Evolutionary conservation across 1,139 yeast species (phyloP), one percentile per base, ranked within the genome.

Genomic region (Yamadazyma oceani): DNA sequence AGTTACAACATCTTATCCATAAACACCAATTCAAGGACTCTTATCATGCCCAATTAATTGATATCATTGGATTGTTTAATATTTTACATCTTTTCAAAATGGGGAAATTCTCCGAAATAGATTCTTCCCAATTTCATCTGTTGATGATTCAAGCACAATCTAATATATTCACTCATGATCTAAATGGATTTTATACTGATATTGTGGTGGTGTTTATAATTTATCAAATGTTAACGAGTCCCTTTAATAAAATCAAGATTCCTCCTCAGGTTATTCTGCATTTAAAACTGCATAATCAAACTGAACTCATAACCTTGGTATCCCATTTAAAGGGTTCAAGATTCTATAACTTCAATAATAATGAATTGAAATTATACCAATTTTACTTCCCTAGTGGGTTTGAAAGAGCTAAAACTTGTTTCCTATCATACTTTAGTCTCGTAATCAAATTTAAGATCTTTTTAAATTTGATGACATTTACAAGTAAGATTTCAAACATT

Each of bases 391-490:
- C 45, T 41, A 11, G n/a, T 9, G 10, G 37, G 29, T 2, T 14
- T 14, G 13, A 37, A 34, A 8, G 16, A 23, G 1, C 24, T 27
- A 2, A 17, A 19, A 13, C 22, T 4, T 43, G 17, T 4, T 43
- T 43, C 24, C 37, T 36, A 17, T 27, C 31, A 9, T 48, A 45
- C 27, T 42, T 48, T 17, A 35, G 31, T 6, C 24, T 36, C 26
- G 33, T 36, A 10, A 24, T 49, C 5, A 42, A 42, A 29, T 44
- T 42, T 32, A 49, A 48, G 26, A 36, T 43, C 35, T 49, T 49
- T 34, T 34, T 49, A 14, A 45, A 39, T 26, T 12, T 49, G n/a
- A 42, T 49, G 33, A 38, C 40, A 17, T 45, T 48, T 15, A 41
- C 44, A 3, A 33, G 39, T 3, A 42, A 42, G 22, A 48, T 49